Evolutionary conservation across 2,329 filamentous ascomycete species (phyloP), one percentile per base, ranked within the genome.

Genomic region (Chaetomiaceae sp.): DNA sequence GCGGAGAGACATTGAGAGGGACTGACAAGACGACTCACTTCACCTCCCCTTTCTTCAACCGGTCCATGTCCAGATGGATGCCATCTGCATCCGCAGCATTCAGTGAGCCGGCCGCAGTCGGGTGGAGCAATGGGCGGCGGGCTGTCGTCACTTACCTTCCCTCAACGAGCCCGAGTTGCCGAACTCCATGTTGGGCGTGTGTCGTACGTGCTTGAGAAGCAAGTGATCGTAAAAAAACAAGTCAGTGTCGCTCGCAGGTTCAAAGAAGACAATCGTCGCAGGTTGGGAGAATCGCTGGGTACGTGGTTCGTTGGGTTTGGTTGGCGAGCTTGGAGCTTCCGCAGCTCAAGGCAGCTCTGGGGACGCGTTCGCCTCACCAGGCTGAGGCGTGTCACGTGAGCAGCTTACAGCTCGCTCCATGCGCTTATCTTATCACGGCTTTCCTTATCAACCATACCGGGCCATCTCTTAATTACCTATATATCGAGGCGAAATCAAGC

Each of bases 41-140:
- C 67, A 98, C 91, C 75, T 98, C 93, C 53, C 93, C 93, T 71
- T 89, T 93, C 83, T 98, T 98, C 69, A 98, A 74, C 64, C 93
- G 85, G 63, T 97, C 88, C 93, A 98, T 98, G 66, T 98, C 93
- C 60, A 98, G 78, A 68, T 98, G 93, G 67, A 98, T 97, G 67
- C 93, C 93, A 90, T 98, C 93, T 97, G 62, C 38, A 45, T 32
- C 42, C 33, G 15, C 43, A 37, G 14, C 19, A 19, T 46, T 66
- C 50, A 66, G 60, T 50, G 41, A 33, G n/a, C 29, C 7, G 33
- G 39, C 33, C 30, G 22, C 35, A 24, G 17, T n/a, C 27, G 17
- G 26, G 42, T 47, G 47, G 40, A 51, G 48, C 32, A 17, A 44
- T 19, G 26, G 20, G 34, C 19, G 19, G 19, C 20, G 12, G 36